These are phyloP conservation scores for Kregervanrija delftensis DNA, from an alignment of 805 yeast species.

Conservation along the genomic window DNA sequence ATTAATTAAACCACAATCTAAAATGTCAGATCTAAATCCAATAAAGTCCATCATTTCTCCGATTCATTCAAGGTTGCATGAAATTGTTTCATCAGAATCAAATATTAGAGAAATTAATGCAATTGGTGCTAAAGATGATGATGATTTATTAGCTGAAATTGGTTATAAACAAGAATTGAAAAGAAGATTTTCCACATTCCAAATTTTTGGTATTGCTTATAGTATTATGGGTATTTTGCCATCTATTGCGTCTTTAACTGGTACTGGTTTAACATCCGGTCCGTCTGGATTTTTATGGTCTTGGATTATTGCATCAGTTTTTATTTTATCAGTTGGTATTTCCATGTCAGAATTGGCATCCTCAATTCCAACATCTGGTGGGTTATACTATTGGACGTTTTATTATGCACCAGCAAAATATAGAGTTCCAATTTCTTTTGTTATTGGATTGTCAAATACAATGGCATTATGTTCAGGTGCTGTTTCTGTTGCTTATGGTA, in stretches of 20 bases:
- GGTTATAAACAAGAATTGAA: constrained; percentile 65
- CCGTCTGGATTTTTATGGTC: constrained; percentile 64
- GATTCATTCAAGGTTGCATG: constrained; percentile 2
- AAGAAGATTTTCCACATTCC: constrained; percentile 51
- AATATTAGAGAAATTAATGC: constrained; percentile 17
- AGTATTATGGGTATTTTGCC: constrained; percentile 67
- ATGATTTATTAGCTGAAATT: constrained; percentile 38
- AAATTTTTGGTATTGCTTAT: constrained; percentile 64
- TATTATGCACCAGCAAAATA: constrained; percentile 32
- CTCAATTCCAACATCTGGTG: constrained; percentile 66
- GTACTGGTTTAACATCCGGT: constrained; percentile 52
- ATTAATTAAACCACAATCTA: too few species aligned
- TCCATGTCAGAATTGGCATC: constrained; percentile 58
- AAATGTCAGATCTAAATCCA: too few species aligned
- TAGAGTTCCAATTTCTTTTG: constrained; percentile 30
- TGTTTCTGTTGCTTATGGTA: constrained; percentile 36
- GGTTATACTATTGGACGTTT: constrained; percentile 57
- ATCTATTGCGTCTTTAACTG: constrained; percentile 50
- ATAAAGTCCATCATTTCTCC: background rate
- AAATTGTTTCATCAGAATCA: constrained; percentile 12
- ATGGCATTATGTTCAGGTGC: constrained; percentile 34
- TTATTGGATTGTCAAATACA: constrained; percentile 36
- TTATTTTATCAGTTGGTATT: constrained; percentile 46
- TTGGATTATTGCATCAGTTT: constrained; percentile 51
- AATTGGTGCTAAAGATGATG: constrained; percentile 28